These are phyloP conservation scores for Mycena epipterygia DNA, from an alignment of 768 basidiomycete genomes.

Conservation along the genomic window DNA sequence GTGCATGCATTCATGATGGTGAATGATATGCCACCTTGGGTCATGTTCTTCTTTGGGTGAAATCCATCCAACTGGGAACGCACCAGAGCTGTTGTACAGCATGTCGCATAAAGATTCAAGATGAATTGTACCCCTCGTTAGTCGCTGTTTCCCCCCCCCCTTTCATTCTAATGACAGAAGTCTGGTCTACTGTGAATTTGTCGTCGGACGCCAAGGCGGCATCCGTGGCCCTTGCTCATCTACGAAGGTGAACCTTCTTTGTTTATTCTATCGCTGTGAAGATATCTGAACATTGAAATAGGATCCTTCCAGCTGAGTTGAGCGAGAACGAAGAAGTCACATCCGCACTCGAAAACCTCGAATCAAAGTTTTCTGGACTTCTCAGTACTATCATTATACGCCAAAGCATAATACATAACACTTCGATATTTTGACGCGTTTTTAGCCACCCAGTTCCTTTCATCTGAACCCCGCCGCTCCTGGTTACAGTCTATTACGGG, in stretches of 20 bases:
- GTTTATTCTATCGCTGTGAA: background rate
- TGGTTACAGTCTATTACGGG: too few relatives aligned
- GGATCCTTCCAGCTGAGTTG: background rate
- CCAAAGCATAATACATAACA: background rate
- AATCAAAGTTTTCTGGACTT: background rate
- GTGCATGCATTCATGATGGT: too few relatives aligned
- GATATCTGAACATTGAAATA: background rate
- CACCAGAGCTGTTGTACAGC: too few relatives aligned
- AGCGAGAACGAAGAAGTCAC: background rate
- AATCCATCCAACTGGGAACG: too few relatives aligned
- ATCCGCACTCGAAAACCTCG: background rate
- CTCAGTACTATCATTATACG: background rate
- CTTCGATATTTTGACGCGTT: background rate
- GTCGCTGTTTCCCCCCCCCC: background rate
- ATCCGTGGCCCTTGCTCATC: conserved; percentile 3
- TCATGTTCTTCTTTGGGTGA: too few relatives aligned
- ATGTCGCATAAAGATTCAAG: background rate
- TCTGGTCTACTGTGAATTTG: conserved; percentile 3
- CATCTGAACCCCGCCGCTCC: background rate
- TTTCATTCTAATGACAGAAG: background rate
- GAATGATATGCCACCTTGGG: too few relatives aligned
- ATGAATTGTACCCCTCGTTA: background rate
- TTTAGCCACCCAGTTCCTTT: conserved; percentile 5
- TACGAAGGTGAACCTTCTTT: background rate
- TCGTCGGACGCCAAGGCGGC: background rate